Evolutionary conservation across 257 asterid genomes (phyloP).

Genomic region (Solanum lignicaule): DNA sequence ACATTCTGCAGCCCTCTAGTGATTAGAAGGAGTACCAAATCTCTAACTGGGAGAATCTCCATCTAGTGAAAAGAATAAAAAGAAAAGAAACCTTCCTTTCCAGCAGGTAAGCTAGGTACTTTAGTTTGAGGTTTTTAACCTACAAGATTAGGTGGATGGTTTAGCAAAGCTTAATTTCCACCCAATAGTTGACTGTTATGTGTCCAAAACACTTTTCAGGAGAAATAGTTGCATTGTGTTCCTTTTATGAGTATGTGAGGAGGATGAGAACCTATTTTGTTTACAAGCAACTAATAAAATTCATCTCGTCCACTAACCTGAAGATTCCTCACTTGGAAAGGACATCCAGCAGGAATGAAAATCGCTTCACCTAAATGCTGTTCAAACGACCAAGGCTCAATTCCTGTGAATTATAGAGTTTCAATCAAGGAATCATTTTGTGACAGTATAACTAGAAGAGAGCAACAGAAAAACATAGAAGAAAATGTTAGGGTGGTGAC

Average conservation of each 20-base stretch:
- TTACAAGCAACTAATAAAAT: background rate
- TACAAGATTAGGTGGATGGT: background rate
- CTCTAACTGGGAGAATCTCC: background rate
- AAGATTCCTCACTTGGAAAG: constrained; percentile 87
- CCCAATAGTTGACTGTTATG: background rate
- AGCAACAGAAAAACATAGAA: background rate
- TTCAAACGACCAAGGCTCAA: constrained; percentile 92
- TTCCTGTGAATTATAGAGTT: constrained; percentile 32
- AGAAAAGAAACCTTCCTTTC: background rate
- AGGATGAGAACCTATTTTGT: background rate
- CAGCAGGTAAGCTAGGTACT: background rate
- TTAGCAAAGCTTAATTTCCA: background rate
- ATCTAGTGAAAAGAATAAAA: background rate
- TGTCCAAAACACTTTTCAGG: background rate
- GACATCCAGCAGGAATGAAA: constrained; percentile 90
- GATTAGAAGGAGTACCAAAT: background rate
- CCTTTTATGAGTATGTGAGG: background rate
- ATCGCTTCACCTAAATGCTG: constrained; percentile 86
- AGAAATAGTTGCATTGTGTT: background rate
- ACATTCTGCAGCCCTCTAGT: background rate
- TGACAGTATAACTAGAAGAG: background rate
- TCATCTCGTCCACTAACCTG: constrained; percentile 43
- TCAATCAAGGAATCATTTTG: background rate
- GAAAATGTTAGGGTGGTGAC: background rate
- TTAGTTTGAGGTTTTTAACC: background rate